These are phyloP conservation scores for Cyberlindnera japonica DNA, from an alignment of 805 yeast genomes.

Conservation along the genomic window DNA sequence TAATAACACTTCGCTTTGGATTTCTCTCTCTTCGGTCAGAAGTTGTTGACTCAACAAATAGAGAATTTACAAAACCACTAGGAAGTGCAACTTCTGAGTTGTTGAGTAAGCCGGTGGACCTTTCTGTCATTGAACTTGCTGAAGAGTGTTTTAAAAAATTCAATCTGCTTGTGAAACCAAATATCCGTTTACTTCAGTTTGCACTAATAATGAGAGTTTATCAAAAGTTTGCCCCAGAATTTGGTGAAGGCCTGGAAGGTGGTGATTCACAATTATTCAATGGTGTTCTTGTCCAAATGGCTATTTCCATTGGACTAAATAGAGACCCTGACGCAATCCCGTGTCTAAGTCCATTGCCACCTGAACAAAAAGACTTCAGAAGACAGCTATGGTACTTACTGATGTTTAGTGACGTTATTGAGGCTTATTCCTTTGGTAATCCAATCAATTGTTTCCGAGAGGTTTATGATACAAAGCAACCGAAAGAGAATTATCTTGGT, in stretches of 20 bases:
- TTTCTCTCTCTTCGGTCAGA: conserved; percentile 3
- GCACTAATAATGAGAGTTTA: conserved; percentile 46
- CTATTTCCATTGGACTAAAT: conserved; percentile 48
- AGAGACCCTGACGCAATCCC: conserved; percentile 45
- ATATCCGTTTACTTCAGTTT: conserved; percentile 47
- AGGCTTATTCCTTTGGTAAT: conserved; percentile 10
- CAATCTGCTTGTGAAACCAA: conserved; percentile 8
- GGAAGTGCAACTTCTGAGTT: not conserved
- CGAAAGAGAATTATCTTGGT: too few species aligned
- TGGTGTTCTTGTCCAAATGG: conserved; percentile 49
- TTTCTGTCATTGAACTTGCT: conserved; percentile 10
- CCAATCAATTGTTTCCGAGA: conserved; percentile 6
- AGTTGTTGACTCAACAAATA: not conserved
- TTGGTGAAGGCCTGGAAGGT: conserved; percentile 51
- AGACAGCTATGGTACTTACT: conserved; percentile 11
- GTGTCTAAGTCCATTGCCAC: not conserved
- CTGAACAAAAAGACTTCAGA: conserved; percentile 5
- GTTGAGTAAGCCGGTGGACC: conserved; percentile 5
- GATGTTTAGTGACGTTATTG: conserved; percentile 7
- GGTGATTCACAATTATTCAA: conserved; percentile 45
- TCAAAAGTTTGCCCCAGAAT: conserved; percentile 47
- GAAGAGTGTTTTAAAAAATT: conserved; percentile 15
- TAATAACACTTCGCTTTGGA: conserved; percentile 5
- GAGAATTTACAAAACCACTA: not conserved
- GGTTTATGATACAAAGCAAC: conserved; percentile 9